Evolutionary conservation across 1,139 yeast genomes (phyloP).

Genomic region (Scheffersomyces parashehatae): DNA sequence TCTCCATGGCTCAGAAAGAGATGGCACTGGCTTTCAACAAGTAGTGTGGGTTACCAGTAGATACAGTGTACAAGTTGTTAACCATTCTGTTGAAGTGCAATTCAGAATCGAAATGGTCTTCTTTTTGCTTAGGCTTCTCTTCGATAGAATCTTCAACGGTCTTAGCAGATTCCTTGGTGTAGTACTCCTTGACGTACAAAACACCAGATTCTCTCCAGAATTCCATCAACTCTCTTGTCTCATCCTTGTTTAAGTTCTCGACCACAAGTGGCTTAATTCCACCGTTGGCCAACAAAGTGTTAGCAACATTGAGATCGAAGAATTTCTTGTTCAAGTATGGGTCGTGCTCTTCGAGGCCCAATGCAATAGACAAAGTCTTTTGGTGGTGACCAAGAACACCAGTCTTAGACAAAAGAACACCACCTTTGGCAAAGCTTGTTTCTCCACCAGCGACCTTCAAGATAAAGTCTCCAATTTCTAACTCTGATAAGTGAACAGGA

Average conservation of each 20-base stretch:
- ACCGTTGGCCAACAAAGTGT: slow-evolving; percentile 44
- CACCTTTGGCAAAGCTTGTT: slow-evolving; percentile 55
- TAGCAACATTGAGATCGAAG: slow-evolving; percentile 59
- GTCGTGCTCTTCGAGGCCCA: slow-evolving; percentile 55
- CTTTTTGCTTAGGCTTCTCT: slow-evolving; percentile 15
- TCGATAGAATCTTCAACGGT: slow-evolving; percentile 16
- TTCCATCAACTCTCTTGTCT: slow-evolving; percentile 53
- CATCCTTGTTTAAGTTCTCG: slow-evolving; percentile 51
- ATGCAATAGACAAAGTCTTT: slow-evolving; percentile 62
- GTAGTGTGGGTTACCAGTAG: slow-evolving; percentile 80
- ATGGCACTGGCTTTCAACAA: slow-evolving; percentile 47
- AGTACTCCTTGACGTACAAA: slow-evolving; percentile 43
- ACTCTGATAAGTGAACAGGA: slow-evolving; percentile 59
- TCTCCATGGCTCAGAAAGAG: slow-evolving; percentile 9
- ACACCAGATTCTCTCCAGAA: slow-evolving; percentile 60
- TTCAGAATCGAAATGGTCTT: slow-evolving; percentile 19
- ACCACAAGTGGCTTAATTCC: slow-evolving; percentile 52
- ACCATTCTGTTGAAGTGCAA: slow-evolving; percentile 33
- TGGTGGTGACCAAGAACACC: slow-evolving; percentile 22
- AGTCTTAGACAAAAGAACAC: slow-evolving; percentile 65
- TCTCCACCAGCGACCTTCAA: slow-evolving; percentile 60
- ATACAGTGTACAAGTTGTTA: slow-evolving; percentile 63
- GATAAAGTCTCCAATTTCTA: slow-evolving; percentile 67
- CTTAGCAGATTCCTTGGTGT: slow-evolving; percentile 40
- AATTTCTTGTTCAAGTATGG: slow-evolving; percentile 53